Base-by-base conservation (phyloP, 192 early-diverging fungal genomes). In the Pilobolus umbonatus region DNA sequence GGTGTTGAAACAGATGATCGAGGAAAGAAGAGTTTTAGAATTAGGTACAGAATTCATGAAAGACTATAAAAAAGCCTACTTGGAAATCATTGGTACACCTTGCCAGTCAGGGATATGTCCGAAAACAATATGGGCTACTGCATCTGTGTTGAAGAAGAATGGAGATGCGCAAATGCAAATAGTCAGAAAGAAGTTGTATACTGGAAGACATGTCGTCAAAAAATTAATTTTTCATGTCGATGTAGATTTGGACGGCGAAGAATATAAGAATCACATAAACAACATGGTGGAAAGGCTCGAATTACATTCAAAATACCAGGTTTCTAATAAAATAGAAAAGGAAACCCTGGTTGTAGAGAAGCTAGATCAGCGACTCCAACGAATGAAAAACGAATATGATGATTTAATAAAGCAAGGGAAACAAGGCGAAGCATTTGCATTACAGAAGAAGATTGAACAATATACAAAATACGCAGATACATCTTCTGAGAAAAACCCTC, bases 361-460 rank as follows among this genome's bases (percentile, higher is more conserved):
- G 12, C 49, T 62, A 0, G 17, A 26, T 7, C 51, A 40, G 2
- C 61, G 61, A 11, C 17, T 62, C 11, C 19, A 8, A 6, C 51
- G 51, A 21, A 62, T 62, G 52, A 34, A 62, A 30, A 24, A 31
- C 21, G 30, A 45, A n/a, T 32, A 17, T 10, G 22, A 8, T 26
- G 25, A 11, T 17, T 21, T 0, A 24, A 47, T 19, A 50, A 35
- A 3, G n/a, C 43, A 11, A n/a, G n/a, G n/a, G n/a, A n/a, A n/a
- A n/a, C 45, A 49, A 8, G 31, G 30, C 11, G 31, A 36, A 31
- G 15, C 50, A 34, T n/a, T 43, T 10, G 42, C 45, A 24, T 46
- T 35, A 14, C 29, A 55, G 32, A 19, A 22, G 9, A 28, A 62
- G 25, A 8, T 40, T 5, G 55, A 31, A 5, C 14, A 55, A 38